phyloP scores from a whole-genome alignment of 352 stramenopile genomes.

The Globisporangium megalacanthum region DNA sequence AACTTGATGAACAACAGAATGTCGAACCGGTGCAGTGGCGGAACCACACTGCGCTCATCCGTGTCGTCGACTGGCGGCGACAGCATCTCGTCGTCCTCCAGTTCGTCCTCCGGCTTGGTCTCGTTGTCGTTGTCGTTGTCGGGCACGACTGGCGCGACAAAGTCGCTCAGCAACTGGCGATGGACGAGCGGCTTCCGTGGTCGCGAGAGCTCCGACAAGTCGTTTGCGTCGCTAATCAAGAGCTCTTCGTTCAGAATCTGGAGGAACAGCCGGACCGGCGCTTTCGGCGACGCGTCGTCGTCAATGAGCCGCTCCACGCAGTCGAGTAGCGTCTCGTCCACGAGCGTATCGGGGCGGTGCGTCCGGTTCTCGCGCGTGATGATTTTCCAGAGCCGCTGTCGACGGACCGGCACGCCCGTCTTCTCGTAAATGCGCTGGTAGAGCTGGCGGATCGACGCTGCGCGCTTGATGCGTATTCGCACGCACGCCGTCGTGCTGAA shows the following conservation, averaged over 20 bases:
- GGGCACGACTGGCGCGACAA: conserved; percentile 27
- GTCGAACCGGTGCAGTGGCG: conserved; percentile 22
- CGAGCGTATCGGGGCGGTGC: conserved; percentile 55
- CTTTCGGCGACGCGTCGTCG: conserved; percentile 60
- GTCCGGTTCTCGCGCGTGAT: conserved; percentile 84
- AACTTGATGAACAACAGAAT: conserved; percentile 85
- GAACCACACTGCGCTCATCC: conserved; percentile 12
- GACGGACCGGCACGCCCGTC: conserved; percentile 56
- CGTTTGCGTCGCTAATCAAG: background rate
- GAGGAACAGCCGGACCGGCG: conserved; percentile 65
- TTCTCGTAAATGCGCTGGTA: conserved; percentile 54
- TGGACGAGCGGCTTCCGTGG: conserved; percentile 21
- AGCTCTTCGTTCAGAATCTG: conserved; percentile 36
- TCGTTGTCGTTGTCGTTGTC: conserved; percentile 11
- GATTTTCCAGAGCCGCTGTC: conserved; percentile 79
- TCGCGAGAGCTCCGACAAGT: background rate
- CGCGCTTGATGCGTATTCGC: conserved; percentile 61
- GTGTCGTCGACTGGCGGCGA: conserved; percentile 5
- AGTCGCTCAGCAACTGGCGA: conserved; percentile 58
- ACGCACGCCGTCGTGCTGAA: conserved; percentile 62
- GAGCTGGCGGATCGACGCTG: conserved; percentile 53
- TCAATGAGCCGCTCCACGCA: conserved; percentile 65
- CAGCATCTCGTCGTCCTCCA: conserved; percentile 1
- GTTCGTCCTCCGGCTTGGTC: conserved; percentile 7
- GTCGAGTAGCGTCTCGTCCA: conserved; percentile 36